phyloP scores from a whole-genome alignment of 73 alveolate genomes.

The Urostyla sp. region DNA sequence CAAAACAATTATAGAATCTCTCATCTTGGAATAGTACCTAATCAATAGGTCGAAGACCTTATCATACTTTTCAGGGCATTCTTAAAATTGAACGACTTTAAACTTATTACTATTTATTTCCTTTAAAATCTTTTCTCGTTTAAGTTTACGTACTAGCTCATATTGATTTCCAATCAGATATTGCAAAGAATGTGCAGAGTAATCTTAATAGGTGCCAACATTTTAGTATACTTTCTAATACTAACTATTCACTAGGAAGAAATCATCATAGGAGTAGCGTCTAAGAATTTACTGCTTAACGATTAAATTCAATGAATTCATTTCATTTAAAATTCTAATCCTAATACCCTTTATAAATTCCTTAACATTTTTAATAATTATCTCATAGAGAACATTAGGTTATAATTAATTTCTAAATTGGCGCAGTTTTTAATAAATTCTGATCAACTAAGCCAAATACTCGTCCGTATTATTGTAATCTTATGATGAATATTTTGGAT shows the following conservation, averaged over 20 bases:
- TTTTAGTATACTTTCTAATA: slow-evolving; percentile 11
- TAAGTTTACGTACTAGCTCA: slow-evolving; percentile 15
- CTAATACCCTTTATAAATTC: slow-evolving; percentile 49
- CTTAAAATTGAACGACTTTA: slow-evolving; percentile 13
- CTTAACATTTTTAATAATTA: slow-evolving; percentile 19
- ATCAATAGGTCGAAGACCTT: slow-evolving; percentile 27
- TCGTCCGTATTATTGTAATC: no score
- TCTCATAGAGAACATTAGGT: slow-evolving; percentile 25
- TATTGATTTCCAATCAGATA: slow-evolving; percentile 20
- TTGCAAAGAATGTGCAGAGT: slow-evolving; percentile 10
- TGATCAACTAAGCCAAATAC: slow-evolving; percentile 25
- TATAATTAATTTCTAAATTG: slow-evolving; percentile 24
- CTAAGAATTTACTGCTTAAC: not conserved
- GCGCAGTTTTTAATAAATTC: slow-evolving; percentile 24
- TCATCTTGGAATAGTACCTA: slow-evolving; percentile 29
- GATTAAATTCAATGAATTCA: slow-evolving; percentile 6
- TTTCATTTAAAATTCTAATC: slow-evolving; percentile 18
- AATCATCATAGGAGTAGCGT: slow-evolving; percentile 51
- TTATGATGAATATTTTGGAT: slow-evolving; percentile 29
- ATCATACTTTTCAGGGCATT: slow-evolving; percentile 24
- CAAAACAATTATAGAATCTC: slow-evolving; percentile 27
- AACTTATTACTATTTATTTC: slow-evolving; percentile 17
- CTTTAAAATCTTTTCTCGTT: slow-evolving; percentile 14
- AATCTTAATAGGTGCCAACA: slow-evolving; percentile 24
- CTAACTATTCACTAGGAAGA: slow-evolving; percentile 37